Base-by-base conservation (phyloP, 805 yeast genomes). In the Wickerhamiella lipophila region DNA sequence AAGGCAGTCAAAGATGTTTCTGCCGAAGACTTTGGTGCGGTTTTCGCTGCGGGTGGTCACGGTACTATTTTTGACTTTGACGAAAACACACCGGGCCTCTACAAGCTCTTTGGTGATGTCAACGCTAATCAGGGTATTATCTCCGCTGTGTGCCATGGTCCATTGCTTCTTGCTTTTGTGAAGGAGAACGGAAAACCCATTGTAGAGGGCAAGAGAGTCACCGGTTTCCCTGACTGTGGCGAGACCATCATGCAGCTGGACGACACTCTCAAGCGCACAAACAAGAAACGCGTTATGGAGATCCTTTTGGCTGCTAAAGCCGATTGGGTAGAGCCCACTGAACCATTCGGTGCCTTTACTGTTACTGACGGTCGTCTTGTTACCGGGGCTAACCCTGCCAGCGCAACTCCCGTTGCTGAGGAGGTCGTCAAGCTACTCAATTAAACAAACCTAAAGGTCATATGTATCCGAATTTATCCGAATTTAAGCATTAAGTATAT, bases 81-180 rank as follows among this genome's bases (percentile, higher is more conserved):
- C 41, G 57, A 51, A 29, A 65, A 60, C 2, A 80, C 81, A 13
- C 62, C 58, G 5, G 68, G 59, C 15, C 62, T 78, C 47, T 76
- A 72, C 49, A 52, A 59, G 21, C 50, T 75, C 39, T 79, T 77
- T 18, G 62, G 66, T 25, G 63, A 65, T 19, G 70, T 78, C 45
- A 76, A 72, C 58, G 64, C 63, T 27, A 61, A 70, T 18, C 75
- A 74, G 35, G 83, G 82, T 44, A 71, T 77, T 35, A 71, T 79
- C 21, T 62, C 77, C 39, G 81, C 83, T 13, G 83, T 79, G 7
- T 79, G 85, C 62, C 83, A 79, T 55, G 85, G 82, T 6, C 81
- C 81, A n/a, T 69, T 71, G 19, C 68, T 78, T 52, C 74, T 79
- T 52, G 73, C 68, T n/a, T 67, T 68, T 40, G 59, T 78, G 53